phyloP scores from a whole-genome alignment of 208 protist genomes.

The Porcisia deanei region DNA sequence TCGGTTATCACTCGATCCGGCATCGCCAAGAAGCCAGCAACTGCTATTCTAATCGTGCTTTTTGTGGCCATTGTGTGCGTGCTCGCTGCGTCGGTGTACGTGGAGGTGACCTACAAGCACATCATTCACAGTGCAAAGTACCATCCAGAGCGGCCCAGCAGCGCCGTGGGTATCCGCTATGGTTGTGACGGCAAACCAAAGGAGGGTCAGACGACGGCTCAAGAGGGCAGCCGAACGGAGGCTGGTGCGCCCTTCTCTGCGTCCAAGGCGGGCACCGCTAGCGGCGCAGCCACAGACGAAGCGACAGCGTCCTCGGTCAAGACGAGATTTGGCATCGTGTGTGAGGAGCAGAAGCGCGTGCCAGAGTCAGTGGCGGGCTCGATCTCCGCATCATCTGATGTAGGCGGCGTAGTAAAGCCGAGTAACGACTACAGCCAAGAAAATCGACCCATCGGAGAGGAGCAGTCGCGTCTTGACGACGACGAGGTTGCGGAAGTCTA shows the following conservation, averaged over 20 bases:
- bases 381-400: constrained; percentile 17
- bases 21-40: constrained; percentile 49
- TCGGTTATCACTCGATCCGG: constrained; percentile 28
- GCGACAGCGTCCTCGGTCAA: constrained; percentile 17
- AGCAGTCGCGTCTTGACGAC: constrained; percentile 51
- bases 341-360: constrained; percentile 53
- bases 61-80: constrained; percentile 52
- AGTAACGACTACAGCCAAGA: constrained; percentile 9
- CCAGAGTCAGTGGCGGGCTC: constrained; percentile 22
- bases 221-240: constrained; percentile 27
- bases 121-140: constrained; percentile 75
- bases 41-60: constrained; percentile 66
- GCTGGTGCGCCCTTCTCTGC: constrained; percentile 2
- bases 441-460: constrained; percentile 40
- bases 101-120: constrained; percentile 73
- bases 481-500: constrained; percentile 41
- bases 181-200: constrained; percentile 49
- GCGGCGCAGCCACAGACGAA: constrained; percentile 5
- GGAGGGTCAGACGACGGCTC: constrained; percentile 22
- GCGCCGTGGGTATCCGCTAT: constrained; percentile 59
- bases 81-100: constrained; percentile 51
- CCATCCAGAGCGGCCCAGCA: constrained; percentile 54
- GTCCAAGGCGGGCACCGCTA: constrained; percentile 7
- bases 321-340: constrained; percentile 70
- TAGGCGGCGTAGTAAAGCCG: constrained; percentile 4